A percentile compares a stretch with the other conserved stretches of the same genome.
These are phyloP conservation scores for Azolla pinnata DNA, from an alignment of 75 land plant species.

Conservation along the genomic window DNA sequence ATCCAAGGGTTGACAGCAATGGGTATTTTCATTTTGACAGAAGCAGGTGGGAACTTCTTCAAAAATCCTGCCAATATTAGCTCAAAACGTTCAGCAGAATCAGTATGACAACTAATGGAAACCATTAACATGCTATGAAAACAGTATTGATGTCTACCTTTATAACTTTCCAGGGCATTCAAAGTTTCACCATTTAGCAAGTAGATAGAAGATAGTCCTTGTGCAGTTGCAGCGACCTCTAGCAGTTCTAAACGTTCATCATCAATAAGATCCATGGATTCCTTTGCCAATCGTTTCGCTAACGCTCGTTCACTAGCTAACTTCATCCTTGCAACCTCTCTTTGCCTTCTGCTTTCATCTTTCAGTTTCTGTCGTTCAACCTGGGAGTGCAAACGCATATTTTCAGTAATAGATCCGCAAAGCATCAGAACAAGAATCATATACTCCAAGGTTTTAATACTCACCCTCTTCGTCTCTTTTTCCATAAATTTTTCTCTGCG, in stretches of 20 bases:
- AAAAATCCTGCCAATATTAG: slow-evolving; percentile 65
- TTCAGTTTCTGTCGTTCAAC: slow-evolving; percentile 26
- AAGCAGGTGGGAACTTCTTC: slow-evolving; percentile 72
- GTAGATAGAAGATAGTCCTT: slow-evolving; percentile 11
- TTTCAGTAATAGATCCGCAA: too few relatives aligned
- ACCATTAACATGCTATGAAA: not conserved
- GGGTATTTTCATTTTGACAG: slow-evolving; percentile 68
- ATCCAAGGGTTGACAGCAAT: slow-evolving; percentile 58
- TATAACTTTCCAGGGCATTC: slow-evolving; percentile 7
- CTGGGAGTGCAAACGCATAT: too few relatives aligned
- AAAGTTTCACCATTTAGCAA: slow-evolving; percentile 7
- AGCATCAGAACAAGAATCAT: not conserved
- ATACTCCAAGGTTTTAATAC: not conserved
- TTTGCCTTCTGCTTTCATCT: slow-evolving; percentile 32
- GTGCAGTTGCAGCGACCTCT: slow-evolving; percentile 20
- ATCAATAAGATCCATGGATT: slow-evolving; percentile 28
- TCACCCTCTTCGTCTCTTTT: slow-evolving; percentile 27
- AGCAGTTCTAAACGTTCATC: slow-evolving; percentile 34
- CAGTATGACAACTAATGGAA: not conserved
- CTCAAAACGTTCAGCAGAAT: slow-evolving; percentile 1
- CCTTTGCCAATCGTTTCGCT: slow-evolving; percentile 24
- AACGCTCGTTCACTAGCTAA: slow-evolving; percentile 30
- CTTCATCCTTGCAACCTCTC: slow-evolving; percentile 26
- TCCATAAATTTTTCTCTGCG: slow-evolving; percentile 20
- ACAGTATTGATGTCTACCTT: slow-evolving; percentile 8